A percentile compares a stretch with the other conserved stretches of the same genome.
phyloP scores from a whole-genome alignment of 2,329 filamentous ascomycete species.

The Huntiella abstrusa region DNA sequence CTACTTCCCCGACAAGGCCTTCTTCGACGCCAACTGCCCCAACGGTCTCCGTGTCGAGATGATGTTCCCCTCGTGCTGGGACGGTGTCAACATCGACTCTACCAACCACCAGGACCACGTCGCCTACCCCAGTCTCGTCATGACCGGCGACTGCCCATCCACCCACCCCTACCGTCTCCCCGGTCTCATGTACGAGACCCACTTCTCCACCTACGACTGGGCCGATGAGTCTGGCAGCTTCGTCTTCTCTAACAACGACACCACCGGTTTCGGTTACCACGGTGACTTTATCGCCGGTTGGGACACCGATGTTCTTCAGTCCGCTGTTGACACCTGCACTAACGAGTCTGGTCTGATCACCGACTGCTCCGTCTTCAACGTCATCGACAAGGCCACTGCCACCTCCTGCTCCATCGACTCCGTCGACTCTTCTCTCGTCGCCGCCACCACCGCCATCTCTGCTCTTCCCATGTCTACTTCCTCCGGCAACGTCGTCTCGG shows the following conservation, averaged over 20 bases:
- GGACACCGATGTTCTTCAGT: constrained; percentile 48
- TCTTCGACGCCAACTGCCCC: constrained; percentile 62
- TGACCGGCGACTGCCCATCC: constrained; percentile 55
- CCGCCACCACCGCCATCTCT: constrained; percentile 32
- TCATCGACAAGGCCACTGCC: constrained; percentile 41
- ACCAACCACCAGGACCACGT: constrained; percentile 45
- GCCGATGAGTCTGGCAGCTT: constrained; percentile 46
- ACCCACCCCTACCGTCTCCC: constrained; percentile 50
- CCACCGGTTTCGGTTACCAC: constrained; percentile 56
- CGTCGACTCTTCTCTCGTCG: constrained; percentile 28
- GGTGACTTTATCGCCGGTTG: constrained; percentile 69
- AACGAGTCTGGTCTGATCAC: constrained; percentile 46
- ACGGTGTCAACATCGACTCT: constrained; percentile 43
- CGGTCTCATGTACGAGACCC: constrained; percentile 69
- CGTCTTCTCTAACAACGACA: constrained; percentile 60
- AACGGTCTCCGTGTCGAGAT: constrained; percentile 68
- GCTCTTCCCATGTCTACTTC: constrained; percentile 34
- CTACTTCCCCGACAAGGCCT: constrained; percentile 59
- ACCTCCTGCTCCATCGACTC: constrained; percentile 42
- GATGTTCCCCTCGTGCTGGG: constrained; percentile 83
- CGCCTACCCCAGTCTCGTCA: constrained; percentile 59
- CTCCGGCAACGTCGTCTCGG: background rate
- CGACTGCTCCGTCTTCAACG: constrained; percentile 58
- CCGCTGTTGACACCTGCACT: constrained; percentile 59
- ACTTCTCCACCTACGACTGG: constrained; percentile 57